phyloP scores from a whole-genome alignment of 164 flowering plant genomes.

The Cinnamomum chago region DNA sequence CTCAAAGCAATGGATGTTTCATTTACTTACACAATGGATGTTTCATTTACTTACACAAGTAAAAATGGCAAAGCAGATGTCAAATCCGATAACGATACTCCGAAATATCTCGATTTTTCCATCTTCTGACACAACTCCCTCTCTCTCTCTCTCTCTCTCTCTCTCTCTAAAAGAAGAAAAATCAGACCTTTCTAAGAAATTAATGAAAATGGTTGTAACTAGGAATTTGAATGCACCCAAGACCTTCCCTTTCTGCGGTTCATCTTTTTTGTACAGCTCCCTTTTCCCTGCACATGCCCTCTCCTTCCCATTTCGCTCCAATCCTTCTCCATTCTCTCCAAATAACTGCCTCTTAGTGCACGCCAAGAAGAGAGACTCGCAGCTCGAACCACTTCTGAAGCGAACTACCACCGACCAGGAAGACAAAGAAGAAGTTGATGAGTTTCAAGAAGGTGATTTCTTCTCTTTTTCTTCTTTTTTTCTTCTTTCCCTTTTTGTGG shows the following conservation, averaged over 20 bases:
- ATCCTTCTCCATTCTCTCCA: slow-evolving; percentile 14
- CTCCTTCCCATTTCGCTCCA: slow-evolving; percentile 13
- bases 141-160: not conserved
- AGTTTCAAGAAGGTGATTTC: slow-evolving; percentile 44
- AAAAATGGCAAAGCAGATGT: no score
- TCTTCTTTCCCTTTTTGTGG: not conserved
- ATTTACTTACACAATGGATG: no score
- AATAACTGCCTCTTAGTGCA: slow-evolving; percentile 6
- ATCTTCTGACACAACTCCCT: no score
- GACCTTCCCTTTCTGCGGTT: not conserved
- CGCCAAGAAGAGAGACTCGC: slow-evolving; percentile 37
- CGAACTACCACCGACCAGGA: slow-evolving; percentile 32
- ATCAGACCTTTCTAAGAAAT: not conserved
- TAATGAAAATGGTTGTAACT: not conserved
- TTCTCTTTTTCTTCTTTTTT: not conserved
- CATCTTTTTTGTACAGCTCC: slow-evolving; percentile 3
- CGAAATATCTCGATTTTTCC: not conserved
- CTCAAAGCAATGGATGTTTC: no score
- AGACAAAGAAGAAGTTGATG: slow-evolving; percentile 28
- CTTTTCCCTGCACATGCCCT: not conserved
- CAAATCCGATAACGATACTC: no score
- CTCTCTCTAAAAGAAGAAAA: not conserved
- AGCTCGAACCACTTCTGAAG: slow-evolving; percentile 33
- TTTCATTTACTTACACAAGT: no score
- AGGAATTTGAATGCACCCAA: not conserved